Evolutionary conservation across 495 filamentous ascomycete genomes (phyloP), one percentile per base, ranked within the genome.

Genomic region (Podospora didyma): DNA sequence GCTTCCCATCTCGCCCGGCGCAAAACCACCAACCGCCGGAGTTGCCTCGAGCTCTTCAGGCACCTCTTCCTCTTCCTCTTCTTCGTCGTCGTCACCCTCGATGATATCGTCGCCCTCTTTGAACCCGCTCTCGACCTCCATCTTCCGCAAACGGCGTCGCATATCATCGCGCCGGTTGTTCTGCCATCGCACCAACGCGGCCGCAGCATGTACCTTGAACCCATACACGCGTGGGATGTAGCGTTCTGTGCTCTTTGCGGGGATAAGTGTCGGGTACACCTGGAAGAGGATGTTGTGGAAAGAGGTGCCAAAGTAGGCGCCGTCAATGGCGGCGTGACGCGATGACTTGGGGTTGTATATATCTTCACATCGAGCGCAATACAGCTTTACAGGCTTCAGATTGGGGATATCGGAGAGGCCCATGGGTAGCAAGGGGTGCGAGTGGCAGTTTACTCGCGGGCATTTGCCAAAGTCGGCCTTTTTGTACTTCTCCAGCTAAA

Each of bases 221-320:
- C 94, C 94, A 72, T 91, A 98, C 47, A 96, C 87, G 45, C 86
- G 81, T 16, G 95, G 95, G 49, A 90, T 82, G 69, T 96, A 96
- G 46, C 93, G 82, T 53, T 91, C 86, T 53, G 83, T 77, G 69
- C 80, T 89, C 82, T 97, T 97, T 60, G 83, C 77, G 5, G 94
- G 93, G 41, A 94, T 82, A 44, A 97, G 73, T 2, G 88, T 85
- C 2, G 95, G 94, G 64, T 97, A 97, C 28, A 97, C 94, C 73
- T 98, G 94, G 80, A 97, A 97, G 51, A 98, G 83, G 72, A 98
- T 97, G 69, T 96, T 96, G 79, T 96, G 93, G 79, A 98, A 98
- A 6, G 89, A 93, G 41, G 94, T 90, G 53, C 95, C 94, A 54
- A 97, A 98, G 79, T 97, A 98, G 54, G 94, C 94, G 53, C 94